Evolutionary conservation across 2,329 filamentous ascomycete species (phyloP), one percentile per base, ranked within the genome.

Genomic region (Beauveria rudraprayagi): DNA sequence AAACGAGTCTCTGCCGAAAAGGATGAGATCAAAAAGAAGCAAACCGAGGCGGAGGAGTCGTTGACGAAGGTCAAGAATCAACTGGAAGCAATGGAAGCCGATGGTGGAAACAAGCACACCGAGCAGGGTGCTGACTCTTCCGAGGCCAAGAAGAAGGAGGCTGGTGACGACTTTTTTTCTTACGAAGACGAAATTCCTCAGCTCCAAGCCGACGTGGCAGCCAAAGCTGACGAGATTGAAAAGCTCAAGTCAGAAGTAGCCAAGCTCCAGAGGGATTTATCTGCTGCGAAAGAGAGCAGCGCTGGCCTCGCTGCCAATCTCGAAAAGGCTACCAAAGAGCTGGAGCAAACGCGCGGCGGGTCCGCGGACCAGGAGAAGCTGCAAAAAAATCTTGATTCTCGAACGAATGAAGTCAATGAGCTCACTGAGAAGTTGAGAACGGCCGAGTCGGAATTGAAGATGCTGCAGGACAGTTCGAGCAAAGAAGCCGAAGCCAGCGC

Each of bases 171-270:
- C 54, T 89, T 97, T 74, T 97, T 97, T 75, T 96, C 92, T 0
- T 95, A 92, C 67, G 92, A 97, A 62, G 88, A 88, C 56, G 93
- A 97, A 73, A 80, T 95, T 16, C 89, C 90, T 3, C 85, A 90
- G 59, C 76, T 96, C n/a, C 88, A 95, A 68, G 80, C 83, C 1
- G 88, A 94, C 66, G 73, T 94, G 3, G 80, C 86, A 56, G 82
- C 86, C 61, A 90, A 89, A 68, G 78, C 87, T 11, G 82, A 84
- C 47, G 87, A 93, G 72, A 85, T 94, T 43, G 82, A 85, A 57
- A 82, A 80, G 51, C 82, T 97, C 16, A 87, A 87, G 66, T 74
- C 78, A 3, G 85, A 94, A 67, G 84, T 95, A 30, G 79, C 83
- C 22, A 80, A 77, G 1, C 77, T 96, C 24, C 86, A 88, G 72